phyloP scores from a whole-genome alignment of 306 rosid species.

The Cucumis hystrix region DNA sequence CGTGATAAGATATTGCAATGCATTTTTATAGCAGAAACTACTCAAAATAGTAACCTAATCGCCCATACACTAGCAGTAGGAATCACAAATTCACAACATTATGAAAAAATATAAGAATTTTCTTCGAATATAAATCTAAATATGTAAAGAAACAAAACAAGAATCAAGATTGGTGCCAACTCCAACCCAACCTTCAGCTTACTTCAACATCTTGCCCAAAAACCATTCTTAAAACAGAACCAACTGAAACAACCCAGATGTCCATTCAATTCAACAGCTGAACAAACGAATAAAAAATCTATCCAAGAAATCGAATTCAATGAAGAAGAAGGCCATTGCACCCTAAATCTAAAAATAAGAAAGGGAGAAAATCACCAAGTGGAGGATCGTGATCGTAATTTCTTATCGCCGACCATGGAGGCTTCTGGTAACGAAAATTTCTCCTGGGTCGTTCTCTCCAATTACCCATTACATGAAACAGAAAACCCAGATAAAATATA shows the following conservation, averaged over 20 bases:
- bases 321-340: not conserved
- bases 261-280: not conserved
- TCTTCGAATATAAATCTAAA: not conserved
- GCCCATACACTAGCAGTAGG: not conserved
- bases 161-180: not conserved
- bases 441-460: conserved; percentile 56
- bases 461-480: conserved; percentile 43
- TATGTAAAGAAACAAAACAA: not conserved
- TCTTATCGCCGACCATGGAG: conserved; percentile 18
- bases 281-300: not conserved
- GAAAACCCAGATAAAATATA: not conserved
- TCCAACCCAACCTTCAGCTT: not conserved
- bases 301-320: not conserved
- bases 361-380: conserved; percentile 24
- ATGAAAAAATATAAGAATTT: not conserved
- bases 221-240: not conserved
- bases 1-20: not conserved
- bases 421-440: conserved; percentile 28
- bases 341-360: not conserved
- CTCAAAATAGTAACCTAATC: not conserved
- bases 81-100: not conserved
- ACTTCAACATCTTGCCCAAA: not conserved
- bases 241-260: not conserved
- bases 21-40: not conserved
- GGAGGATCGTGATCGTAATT: conserved; percentile 35